A percentile compares a stretch with the other conserved stretches of the same genome.
phyloP scores from a whole-genome alignment of 116 monocot species.

The Cymodocea nodosa region DNA sequence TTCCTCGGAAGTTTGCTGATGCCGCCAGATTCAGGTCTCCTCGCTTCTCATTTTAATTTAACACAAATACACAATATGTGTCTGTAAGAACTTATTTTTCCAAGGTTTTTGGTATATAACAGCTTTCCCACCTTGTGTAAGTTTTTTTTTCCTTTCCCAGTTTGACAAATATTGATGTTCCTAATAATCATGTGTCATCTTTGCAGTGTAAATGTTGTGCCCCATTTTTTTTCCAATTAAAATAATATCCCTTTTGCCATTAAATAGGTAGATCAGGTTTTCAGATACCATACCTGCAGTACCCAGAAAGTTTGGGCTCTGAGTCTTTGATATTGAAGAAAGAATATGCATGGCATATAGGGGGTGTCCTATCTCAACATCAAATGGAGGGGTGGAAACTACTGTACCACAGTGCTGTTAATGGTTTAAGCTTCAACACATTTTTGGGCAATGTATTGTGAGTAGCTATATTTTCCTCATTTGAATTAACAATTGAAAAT shows the following conservation, averaged over 20 bases:
- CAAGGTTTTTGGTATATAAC: no score
- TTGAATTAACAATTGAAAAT: not conserved
- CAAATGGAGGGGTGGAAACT: constrained; percentile 79
- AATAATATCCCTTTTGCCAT: not conserved
- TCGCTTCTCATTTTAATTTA: not conserved
- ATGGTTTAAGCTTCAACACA: constrained; percentile 87
- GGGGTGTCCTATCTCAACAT: constrained; percentile 52
- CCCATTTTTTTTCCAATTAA: not conserved
- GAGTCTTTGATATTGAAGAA: constrained; percentile 42
- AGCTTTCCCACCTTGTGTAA: no score
- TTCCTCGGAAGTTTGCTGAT: constrained; percentile 71
- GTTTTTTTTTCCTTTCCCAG: not conserved
- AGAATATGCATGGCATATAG: constrained; percentile 96
- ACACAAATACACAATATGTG: not conserved
- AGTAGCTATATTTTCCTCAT: constrained; percentile 15
- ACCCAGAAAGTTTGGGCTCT: constrained; percentile 37
- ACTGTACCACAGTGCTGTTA: constrained; percentile 65
- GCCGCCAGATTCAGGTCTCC: constrained; percentile 50
- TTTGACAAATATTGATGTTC: not conserved
- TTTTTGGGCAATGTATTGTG: constrained; percentile 75
- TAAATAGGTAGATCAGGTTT: constrained; percentile 50
- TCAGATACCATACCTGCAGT: constrained; percentile 52
- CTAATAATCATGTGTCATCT: not conserved
- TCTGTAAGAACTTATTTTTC: not conserved
- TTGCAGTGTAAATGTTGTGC: not conserved